Base-by-base conservation (phyloP, 129 eudicot genomes). In the Helichrysum umbraculigerum region DNA sequence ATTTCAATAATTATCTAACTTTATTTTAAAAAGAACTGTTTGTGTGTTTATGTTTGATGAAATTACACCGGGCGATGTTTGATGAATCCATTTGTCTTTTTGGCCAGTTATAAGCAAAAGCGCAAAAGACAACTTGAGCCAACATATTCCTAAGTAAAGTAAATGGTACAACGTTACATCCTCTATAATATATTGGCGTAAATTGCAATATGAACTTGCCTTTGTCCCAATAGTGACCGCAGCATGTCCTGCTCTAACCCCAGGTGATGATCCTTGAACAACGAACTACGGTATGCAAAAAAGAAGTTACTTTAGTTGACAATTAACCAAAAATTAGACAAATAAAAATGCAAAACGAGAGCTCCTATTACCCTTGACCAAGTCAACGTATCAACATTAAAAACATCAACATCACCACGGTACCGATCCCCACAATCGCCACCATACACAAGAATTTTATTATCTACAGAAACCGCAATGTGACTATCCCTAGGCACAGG, bases 401-500 rank as follows among this genome's bases (percentile, higher is more conserved):
- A 83, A 83, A 88, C 87, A 73, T 84, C 86, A 50, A 94, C 88
- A 62, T 87, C 96, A 2, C 97, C 96, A 75, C 80, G 93, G 17
- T 91, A 91, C 20, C 93, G 86, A 58, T 91, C 90, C 0, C 98
- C 98, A 72, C 93, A 91, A 81, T 94, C 98, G 1, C 98, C 98
- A 19, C 98, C 98, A 71, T 87, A 94, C 80, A 89, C 86, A 68
- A 87, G 83, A 15, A 94, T 76, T 65, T 78, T 83, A 58, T 59
- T 84, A 10, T 86, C 90, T 14, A 89, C 61, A 0, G 87, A 79
- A 67, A 91, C 91, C 11, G 97, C 90, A 41, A 85, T 84, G 67
- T 94, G 98, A 86, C 98, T 94, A 58, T 91, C 98, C 73, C 98
- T 81, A 12, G 98, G 97, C 21, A 87, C 77, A 16, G 97, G 96